Evolutionary conservation across 2,329 filamentous ascomycete species (phyloP), one percentile per base, ranked within the genome.

Genomic region (Ophiostoma montium): DNA sequence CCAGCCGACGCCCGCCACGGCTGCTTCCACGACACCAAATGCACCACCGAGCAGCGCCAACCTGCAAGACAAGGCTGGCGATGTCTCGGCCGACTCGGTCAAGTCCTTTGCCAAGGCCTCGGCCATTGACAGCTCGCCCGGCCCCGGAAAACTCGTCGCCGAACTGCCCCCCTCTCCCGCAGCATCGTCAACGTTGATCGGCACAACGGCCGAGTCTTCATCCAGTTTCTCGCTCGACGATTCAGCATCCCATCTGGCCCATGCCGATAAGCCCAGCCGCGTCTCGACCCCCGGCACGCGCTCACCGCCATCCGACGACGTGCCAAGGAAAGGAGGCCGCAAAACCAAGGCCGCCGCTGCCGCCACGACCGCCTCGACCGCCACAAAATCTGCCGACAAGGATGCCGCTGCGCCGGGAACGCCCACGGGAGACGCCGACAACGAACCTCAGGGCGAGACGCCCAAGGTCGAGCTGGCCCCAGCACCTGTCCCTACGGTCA

Each of bases 401-500:
- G 69, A 74, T 16, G 70, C 74, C 41, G 78, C 55, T 76, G 80
- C 57, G 23, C 23, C 4, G 23, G 23, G 23, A 10, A 16, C 23
- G 5, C 11, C 39, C 16, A 30, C 16, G 15, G 39, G 21, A 42
- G 39, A 42, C 15, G 21, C 39, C 23, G 6, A 27, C 15, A 42
- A 42, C 15, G 23, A 42, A 30, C 21, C 39, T 23, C 76, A 76
- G 56, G 73, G 75, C 52, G 68, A 76, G 53, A 69, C 70, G 13
- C 68, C 75, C 57, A 78, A 81, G 58, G 67, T 78, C 41, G 75
- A 82, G 58, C 70, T 95, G 38, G 82, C 83, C 43, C 86, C 92
- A 53, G 90, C 90, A 16, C 84, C 87, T 30, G 72, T 85, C 39
- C 92, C 92, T 1, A 65, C 78, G 2, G 84, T 95, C 51, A 98